phyloP scores from a whole-genome alignment of 805 yeast genomes.

The Candida morakotiae region DNA sequence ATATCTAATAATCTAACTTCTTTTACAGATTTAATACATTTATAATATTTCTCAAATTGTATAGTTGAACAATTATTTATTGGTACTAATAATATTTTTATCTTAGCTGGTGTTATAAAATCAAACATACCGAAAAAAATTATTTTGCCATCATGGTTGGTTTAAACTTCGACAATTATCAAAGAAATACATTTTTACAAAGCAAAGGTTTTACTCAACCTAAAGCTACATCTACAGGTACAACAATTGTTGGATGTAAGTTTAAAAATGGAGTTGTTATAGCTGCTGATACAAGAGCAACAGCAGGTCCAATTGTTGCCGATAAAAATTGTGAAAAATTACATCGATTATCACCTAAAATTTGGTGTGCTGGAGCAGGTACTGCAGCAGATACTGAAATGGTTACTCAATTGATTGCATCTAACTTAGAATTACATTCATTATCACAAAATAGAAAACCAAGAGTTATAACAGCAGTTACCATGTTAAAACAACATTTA shows the following conservation, averaged over 20 bases:
- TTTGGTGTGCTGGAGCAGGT: slow-evolving; percentile 99
- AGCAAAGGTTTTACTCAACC: slow-evolving; percentile 75
- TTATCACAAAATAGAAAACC: slow-evolving; percentile 83
- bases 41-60: slow-evolving; percentile 41
- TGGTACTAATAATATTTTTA: slow-evolving; percentile 68
- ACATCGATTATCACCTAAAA: slow-evolving; percentile 82
- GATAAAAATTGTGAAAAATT: slow-evolving; percentile 97
- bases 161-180: slow-evolving; percentile 86
- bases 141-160: slow-evolving; percentile 64
- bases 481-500: slow-evolving; percentile 89
- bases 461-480: slow-evolving; percentile 88
- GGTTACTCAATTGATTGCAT: slow-evolving; percentile 90
- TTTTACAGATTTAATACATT: slow-evolving; percentile 36
- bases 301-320: slow-evolving; percentile 94
- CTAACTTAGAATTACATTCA: slow-evolving; percentile 87
- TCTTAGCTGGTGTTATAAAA: slow-evolving; percentile 62
- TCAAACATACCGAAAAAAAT: slow-evolving; percentile 13
- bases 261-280: slow-evolving; percentile 92
- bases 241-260: slow-evolving; percentile 97
- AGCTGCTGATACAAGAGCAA: slow-evolving; percentile 98
- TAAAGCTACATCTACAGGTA: slow-evolving; percentile 94
- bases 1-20: slow-evolving; percentile 77
- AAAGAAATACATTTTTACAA: slow-evolving; percentile 75
- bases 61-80: slow-evolving; percentile 43
- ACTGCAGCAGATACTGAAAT: slow-evolving; percentile 99